Evolutionary conservation across 1,284 basidiomycete species (phyloP).

Genomic region (Pascua sp.): DNA sequence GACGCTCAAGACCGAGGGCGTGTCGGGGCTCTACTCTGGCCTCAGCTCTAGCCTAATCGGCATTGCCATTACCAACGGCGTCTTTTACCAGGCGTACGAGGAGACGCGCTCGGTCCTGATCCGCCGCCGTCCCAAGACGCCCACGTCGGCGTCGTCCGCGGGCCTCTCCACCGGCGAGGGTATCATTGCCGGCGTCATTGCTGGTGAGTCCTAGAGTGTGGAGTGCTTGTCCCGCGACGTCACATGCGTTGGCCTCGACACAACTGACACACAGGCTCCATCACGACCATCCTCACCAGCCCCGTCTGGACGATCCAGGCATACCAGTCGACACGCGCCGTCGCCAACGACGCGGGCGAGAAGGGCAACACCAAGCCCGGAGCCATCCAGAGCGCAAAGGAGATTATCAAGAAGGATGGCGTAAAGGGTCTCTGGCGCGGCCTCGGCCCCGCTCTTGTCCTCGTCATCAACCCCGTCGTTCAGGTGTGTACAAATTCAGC

Average conservation of each 20-base stretch:
- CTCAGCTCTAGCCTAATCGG: slow-evolving; percentile 81
- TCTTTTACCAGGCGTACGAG: slow-evolving; percentile 51
- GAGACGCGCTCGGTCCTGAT: slow-evolving; percentile 52
- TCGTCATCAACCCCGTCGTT: slow-evolving; percentile 94
- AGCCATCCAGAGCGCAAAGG: slow-evolving; percentile 64
- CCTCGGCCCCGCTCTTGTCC: slow-evolving; percentile 86
- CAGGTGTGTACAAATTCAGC: slow-evolving; percentile 50
- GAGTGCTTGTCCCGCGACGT: neutral
- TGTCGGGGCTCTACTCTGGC: slow-evolving; percentile 82
- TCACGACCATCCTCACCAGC: slow-evolving; percentile 86
- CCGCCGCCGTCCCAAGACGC: slow-evolving; percentile 52
- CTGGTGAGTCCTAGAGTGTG: slow-evolving; percentile 55
- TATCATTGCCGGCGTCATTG: slow-evolving; percentile 82
- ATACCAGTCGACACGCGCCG: slow-evolving; percentile 69
- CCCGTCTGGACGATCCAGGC: slow-evolving; percentile 97
- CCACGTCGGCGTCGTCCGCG: slow-evolving; percentile 10
- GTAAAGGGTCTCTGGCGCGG: slow-evolving; percentile 84
- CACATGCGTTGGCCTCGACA: neutral
- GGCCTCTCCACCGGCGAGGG: slow-evolving; percentile 79
- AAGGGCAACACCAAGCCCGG: slow-evolving; percentile 55
- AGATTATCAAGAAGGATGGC: slow-evolving; percentile 76
- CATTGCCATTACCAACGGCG: slow-evolving; percentile 89
- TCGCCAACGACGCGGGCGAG: slow-evolving; percentile 16
- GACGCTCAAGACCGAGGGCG: slow-evolving; percentile 78
- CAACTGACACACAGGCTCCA: slow-evolving; percentile 60